Base-by-base conservation (phyloP, 2,329 filamentous ascomycete genomes). In the Rhynchosporium graminicola region DNA sequence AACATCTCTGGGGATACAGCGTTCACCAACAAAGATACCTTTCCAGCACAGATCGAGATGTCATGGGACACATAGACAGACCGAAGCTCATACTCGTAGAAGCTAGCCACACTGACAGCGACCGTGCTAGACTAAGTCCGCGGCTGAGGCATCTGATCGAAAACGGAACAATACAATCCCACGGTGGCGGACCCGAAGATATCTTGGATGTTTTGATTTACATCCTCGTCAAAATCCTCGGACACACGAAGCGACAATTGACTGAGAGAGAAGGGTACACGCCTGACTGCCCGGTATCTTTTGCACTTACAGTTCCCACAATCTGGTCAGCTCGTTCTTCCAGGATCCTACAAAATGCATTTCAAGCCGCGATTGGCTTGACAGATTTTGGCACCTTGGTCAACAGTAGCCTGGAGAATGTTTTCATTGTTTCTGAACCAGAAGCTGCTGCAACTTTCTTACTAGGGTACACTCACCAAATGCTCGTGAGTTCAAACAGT, bases 401-500 rank as follows among this genome's bases (percentile, higher is more conserved):
- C 3, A 33, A 63, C 12, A 56, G 59, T 3, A 66, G 59, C 36
- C 45, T 73, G n/a, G 67, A 73, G 20, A 70, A 71, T 28, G 55
- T 74, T 2, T 74, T 73, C 42, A 67, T 74, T 15, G 67, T 72
- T 5, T 67, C 68, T 8, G 73, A 74, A 47, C 72, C 72, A 3
- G 72, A 74, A 7, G 70, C 72, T 62, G 72, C 70, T 9, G 72
- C 71, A 1, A 69, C 65, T 2, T 68, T 66, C 47, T 59, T 71
- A 9, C 48, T 73, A 9, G 64, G 61, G 3, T 58, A 33, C 28
- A 66, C 29, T 42, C 50, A 36, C 20, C 47, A 50, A 2, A 28
- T 65, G 6, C 12, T 47, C 4, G 65, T 57, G 38, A 3, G 29
- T 57, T 36, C 29, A 8, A 33, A 33, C 26, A 55, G 36, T 12